Base-by-base conservation (phyloP, 768 basidiomycete species). In the Suillus occidentalis region DNA sequence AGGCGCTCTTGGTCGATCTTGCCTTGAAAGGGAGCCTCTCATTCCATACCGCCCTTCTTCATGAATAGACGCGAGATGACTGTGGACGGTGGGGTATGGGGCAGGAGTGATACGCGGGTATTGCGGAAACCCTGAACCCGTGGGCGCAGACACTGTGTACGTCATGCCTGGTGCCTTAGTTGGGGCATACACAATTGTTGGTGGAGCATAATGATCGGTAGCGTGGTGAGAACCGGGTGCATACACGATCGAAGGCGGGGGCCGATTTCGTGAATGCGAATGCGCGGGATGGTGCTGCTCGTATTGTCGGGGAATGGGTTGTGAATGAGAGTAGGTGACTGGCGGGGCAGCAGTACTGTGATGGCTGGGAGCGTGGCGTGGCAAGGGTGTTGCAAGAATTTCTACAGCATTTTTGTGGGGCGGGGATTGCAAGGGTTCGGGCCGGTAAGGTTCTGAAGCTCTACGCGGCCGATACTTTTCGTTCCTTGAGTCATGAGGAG, bases 61-160 rank as follows among this genome's bases (percentile, higher is more conserved):
- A 47, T 77, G 73, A 6, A 79, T 75, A 8, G 79, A 79, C 0
- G 70, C 71, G 40, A 76, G 76, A 55, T 72, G 76, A 47, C 78
- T 76, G 52, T 76, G 76, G 14, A 72, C 76, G 13, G 80, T 74
- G n/a, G 82, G 79, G 64, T 79, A 81, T 4, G 82, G 80, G 1
- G 81, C 75, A 18, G 76, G 74, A 31, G 78, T 80, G 47, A 80
- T 78, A 56, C 78, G 79, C 6, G 79, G 78, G 68, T 83, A 80
- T 64, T 81, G 80, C 42, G 74, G 71, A 69, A 75, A 71, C 16
- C 69, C 71, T 66, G 67, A 73, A 63, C 70, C 75, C 65, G 83
- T 28, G 8, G 88, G 87, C 22, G 85, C 84, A n/a, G 89, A 89
- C 61, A 89, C 87, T 63, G 88, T 89, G 72, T 89, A 86, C 4